A percentile compares a stretch with the other conserved stretches of the same genome.
Conservation (phyloP, 768 basidiomycete genomes). For the Rhizopogon rudus region DNA sequence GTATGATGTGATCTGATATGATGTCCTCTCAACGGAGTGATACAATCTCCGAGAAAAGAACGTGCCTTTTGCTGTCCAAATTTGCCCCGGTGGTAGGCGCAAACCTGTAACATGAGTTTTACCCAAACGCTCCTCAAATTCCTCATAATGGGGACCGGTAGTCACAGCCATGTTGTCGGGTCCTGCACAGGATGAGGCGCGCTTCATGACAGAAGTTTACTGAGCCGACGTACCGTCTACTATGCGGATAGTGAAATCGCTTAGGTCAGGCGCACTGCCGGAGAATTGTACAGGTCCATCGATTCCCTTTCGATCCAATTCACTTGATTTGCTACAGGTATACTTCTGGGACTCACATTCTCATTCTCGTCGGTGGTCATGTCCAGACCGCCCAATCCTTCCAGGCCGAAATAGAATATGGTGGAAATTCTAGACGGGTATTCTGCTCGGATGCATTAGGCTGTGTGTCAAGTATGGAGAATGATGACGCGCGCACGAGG, state of each 20-base stretch:
- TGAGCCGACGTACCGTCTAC: conserved; percentile 54
- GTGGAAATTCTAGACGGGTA: conserved; percentile 62
- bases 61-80: conserved; percentile 86
- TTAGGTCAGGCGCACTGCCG: conserved; percentile 74
- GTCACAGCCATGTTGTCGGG: conserved; percentile 51
- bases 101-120: conserved; percentile 70
- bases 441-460: conserved; percentile 18
- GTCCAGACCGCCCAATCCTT: conserved; percentile 79
- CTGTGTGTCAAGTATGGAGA: conserved; percentile 16
- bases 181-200: conserved; percentile 35
- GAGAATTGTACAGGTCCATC: conserved; percentile 62
- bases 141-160: conserved; percentile 49
- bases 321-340: conserved; percentile 5
- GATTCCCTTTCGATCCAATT: conserved; percentile 51
- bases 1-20: conserved; percentile 53
- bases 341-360: conserved; percentile 46
- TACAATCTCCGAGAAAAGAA: not conserved
- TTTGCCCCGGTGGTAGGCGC: conserved; percentile 50
- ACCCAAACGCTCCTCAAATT: conserved; percentile 57
- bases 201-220: not conserved
- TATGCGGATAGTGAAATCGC: conserved; percentile 76
- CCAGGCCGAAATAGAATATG: conserved; percentile 84
- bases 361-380: conserved; percentile 75
- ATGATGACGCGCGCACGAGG: conserved; percentile 33
- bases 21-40: not conserved